Base-by-base conservation (phyloP, 257 asterid genomes). In the Fraxinus americana region DNA sequence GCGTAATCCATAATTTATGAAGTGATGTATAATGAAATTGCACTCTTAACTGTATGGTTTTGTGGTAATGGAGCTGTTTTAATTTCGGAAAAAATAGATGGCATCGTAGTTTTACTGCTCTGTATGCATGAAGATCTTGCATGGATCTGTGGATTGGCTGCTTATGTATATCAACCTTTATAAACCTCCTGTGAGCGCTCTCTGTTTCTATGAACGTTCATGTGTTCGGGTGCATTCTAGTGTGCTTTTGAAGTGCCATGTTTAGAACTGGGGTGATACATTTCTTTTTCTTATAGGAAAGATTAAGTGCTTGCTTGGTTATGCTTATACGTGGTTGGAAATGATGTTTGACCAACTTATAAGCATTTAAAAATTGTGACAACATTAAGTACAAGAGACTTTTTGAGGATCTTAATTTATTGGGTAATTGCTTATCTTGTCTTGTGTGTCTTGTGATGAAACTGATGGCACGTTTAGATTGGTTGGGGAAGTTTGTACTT, bases 1-100 rank as follows among this genome's bases (percentile, higher is more conserved):
- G 84, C 91, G 93, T 4, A 69, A 74, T 72, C 75, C 78, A 5
- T 92, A 74, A 82, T 85, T 80, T 65, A 23, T 74, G 35, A 27
- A 27, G 21, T 3, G 65, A n/a, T 7, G 39, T 68, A 35, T 21
- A 70, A 66, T 39, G 80, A 63, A 71, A 43, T 63, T 16, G 21
- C 34, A 30, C 50, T 68, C 30, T 65, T 57, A 70, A 41, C 48
- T 71, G 43, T 74, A 63, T 48, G 69, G 21, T 30, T 63, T 13
- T 63, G 69, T 25, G 3, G 69, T 25, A 7, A 9, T 61, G 34
- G 68, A 61, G 16, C 16, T 61, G 68, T 61, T 61, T 61, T 23
- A 30, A 35, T 68, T n/a, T 50, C 11, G 36, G 16, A 5, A 32
- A 41, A 41, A n/a, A 5, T 67, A 68, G 70, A 68, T 3, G 9